These are phyloP conservation scores for Mycena venus DNA, from an alignment of 768 basidiomycete genomes.

Conservation along the genomic window DNA sequence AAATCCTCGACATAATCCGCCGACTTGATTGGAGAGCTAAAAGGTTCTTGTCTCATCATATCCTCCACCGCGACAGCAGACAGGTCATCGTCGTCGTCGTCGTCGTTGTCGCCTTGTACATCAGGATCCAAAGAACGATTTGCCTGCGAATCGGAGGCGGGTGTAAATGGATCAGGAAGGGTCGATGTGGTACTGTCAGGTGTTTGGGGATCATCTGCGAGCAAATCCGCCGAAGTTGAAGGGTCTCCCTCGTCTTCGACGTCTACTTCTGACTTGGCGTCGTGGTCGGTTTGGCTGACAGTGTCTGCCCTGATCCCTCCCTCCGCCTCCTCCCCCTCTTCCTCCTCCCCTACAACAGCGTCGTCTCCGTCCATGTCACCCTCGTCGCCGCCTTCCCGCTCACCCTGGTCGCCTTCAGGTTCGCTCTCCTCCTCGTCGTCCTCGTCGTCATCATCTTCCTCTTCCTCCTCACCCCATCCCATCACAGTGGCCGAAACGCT, in stretches of 20 bases:
- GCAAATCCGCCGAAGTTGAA: not conserved
- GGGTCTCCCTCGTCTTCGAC: constrained; percentile 36
- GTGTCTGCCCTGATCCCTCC: constrained; percentile 17
- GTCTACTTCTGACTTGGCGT: constrained; percentile 43
- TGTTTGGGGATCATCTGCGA: constrained; percentile 3
- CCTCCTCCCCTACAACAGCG: constrained; percentile 42
- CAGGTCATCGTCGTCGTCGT: constrained; percentile 17
- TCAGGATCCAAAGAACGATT: not conserved
- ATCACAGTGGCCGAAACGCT: constrained; percentile 55
- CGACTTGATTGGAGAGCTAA: constrained; percentile 12
- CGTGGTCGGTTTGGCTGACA: not conserved
- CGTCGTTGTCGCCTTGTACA: constrained; percentile 7
- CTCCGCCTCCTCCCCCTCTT: constrained; percentile 32
- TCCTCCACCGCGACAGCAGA: constrained; percentile 23
- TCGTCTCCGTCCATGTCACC: constrained; percentile 44
- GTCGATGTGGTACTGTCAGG: constrained; percentile 5
- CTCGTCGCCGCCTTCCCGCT: constrained; percentile 47
- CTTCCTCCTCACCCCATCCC: constrained; percentile 56
- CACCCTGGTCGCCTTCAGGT: constrained; percentile 48
- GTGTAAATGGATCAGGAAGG: constrained; percentile 18
- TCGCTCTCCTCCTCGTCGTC: constrained; percentile 44
- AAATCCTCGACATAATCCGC: not conserved
- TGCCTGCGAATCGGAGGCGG: not conserved
- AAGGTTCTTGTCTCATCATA: constrained; percentile 6
- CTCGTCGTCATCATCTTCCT: constrained; percentile 48